Base-by-base conservation (phyloP, 768 basidiomycete genomes). In the Pulveroboletus frians region DNA sequence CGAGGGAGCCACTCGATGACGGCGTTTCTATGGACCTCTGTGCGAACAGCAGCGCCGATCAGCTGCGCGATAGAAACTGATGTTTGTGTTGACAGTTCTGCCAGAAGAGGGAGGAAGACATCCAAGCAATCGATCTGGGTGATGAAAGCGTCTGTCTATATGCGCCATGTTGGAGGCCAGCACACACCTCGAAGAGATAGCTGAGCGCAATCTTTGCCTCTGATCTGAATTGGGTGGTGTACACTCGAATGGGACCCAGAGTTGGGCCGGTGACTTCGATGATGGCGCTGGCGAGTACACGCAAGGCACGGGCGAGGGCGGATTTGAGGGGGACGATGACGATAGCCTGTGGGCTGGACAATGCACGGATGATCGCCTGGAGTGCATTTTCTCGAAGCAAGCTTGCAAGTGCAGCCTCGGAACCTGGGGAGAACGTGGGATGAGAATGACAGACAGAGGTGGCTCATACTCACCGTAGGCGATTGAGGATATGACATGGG, bases 231-330 rank as follows among this genome's bases (percentile, higher is more conserved):
- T 75, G 71, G 5, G 69, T 51, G 1, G 61, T 44, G 31, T 65
- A 61, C 17, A 39, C 47, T 20, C 61, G 52, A 8, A 90, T 70
- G 1, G 84, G 86, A 75, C 84, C 87, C 39, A 78, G 76, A 0
- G 81, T 78, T 0, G 87, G 85, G 0, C 86, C 87, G 0, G 85
- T 77, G 1, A 80, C 72, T 38, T 89, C 86, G 5, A 88, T 77
- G 31, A 84, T 66, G 1, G 84, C 77, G 4, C 71, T 66, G 5
- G 79, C 74, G 17, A 88, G 62, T 0, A 81, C 76, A 31, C 83
- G 74, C 15, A 90, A 66, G 2, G 78, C 84, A 4, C 88, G 79
- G 5, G 80, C 71, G 45, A 88, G 72, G 0, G 88, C 84, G 0
- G 77, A 66, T 37, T 75, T 77, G 17, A 85, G 65, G 11, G 70